Evolutionary conservation across 805 yeast genomes (phyloP), one percentile per base, ranked within the genome.

Genomic region (Lipomyces yamadae): DNA sequence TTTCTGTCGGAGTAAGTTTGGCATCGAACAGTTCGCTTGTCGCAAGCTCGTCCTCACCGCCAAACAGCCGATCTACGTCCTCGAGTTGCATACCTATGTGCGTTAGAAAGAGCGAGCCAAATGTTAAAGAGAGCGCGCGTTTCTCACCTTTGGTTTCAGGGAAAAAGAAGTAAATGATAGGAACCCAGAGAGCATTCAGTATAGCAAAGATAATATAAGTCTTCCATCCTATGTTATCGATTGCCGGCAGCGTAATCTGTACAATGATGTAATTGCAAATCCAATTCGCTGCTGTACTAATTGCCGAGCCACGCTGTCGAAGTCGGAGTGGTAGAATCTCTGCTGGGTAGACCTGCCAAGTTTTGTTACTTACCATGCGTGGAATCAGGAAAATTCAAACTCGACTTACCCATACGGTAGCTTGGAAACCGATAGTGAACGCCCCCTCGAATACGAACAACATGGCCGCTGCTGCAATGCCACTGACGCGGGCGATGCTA

Each of bases 31-130:
- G 15, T 1, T 5, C 32, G 11, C 54, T 13, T 29, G 54, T 29
- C 29, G 8, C 32, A 29, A 8, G 24, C 29, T 18, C 54, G 18
- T 24, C 58, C 13, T 55, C 42, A 32, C 54, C 32, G 2, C 59
- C 57, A 32, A 64, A 55, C n/a, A 60, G 13, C 7, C 34, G 50
- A 48, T 64, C 64, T 33, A 64, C 61, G 11, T 64, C 62, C 29
- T 64, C 67, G 52, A 64, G 64, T 33, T 87, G 83, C 62, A 92
- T 18, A 29, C 64, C 64, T 92, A 76, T 92, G 97, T 0, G 97
- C 97, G 75, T 88, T 91, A 59, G 86, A 79, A 63, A 39, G n/a
- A 39, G 5, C 15, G 5, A 10, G 5, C 45, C 42, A 35, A 55
- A 11, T 68, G 88, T 81, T 39, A 10, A 39, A 86, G 81, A 86